A percentile compares a stretch with the other conserved stretches of the same genome.
phyloP scores from a whole-genome alignment of 2,329 filamentous ascomycete species.

The Alternaria consortialis region DNA sequence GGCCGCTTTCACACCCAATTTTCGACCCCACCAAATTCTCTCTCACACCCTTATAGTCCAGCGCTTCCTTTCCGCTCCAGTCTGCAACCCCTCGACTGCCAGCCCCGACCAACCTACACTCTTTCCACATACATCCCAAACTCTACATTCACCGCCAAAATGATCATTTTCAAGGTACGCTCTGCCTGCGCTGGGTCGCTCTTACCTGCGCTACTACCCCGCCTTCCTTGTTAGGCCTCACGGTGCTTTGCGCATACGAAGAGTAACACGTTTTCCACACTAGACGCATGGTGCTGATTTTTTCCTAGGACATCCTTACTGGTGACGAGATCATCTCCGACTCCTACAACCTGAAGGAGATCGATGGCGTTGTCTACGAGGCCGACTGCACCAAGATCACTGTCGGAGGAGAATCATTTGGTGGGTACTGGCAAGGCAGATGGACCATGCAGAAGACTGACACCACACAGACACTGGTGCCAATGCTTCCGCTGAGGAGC shows the following conservation, averaged over 20 bases:
- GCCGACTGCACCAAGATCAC: conserved; percentile 91
- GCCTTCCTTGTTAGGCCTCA: conserved; percentile 31
- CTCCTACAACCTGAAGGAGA: conserved; percentile 83
- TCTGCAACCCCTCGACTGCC: conserved; percentile 24
- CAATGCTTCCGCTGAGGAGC: conserved; percentile 96
- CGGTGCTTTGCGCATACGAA: conserved; percentile 16
- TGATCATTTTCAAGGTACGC: conserved; percentile 68
- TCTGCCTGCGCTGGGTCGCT: conserved; percentile 20
- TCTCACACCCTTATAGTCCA: conserved; percentile 24
- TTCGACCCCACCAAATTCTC: conserved; percentile 42
- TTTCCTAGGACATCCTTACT: conserved; percentile 81
- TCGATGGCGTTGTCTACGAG: conserved; percentile 86
- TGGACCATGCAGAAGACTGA: conserved; percentile 15
- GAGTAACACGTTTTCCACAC: conserved; percentile 7
- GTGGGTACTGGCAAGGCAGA: conserved; percentile 58
- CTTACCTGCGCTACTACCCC: conserved; percentile 38
- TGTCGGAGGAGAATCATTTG: conserved; percentile 75
- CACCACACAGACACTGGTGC: conserved; percentile 77
- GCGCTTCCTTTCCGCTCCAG: conserved; percentile 26
- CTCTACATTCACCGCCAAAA: conserved; percentile 36
- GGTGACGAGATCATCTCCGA: conserved; percentile 97
- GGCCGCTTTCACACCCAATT: conserved; percentile 26
- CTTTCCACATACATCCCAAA: conserved; percentile 15
- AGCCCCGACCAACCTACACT: conserved; percentile 21
- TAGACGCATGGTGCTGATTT: conserved; percentile 20